These are phyloP conservation scores for Fusarium dimerum DNA, from an alignment of 2,329 filamentous ascomycete genomes.

Conservation along the genomic window DNA sequence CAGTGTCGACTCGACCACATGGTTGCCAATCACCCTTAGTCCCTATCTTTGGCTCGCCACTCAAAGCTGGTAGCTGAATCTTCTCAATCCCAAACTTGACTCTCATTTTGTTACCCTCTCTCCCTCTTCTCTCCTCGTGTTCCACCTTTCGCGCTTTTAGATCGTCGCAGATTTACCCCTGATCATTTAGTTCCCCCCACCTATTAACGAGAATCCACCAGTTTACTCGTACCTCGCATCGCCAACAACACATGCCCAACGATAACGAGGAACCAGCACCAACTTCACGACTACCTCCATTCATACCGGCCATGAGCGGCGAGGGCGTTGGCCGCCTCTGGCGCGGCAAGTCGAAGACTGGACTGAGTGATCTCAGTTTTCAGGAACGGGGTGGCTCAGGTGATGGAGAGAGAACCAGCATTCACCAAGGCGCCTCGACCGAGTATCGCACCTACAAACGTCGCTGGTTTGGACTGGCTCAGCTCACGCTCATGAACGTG, in stretches of 20 bases:
- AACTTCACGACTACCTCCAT: conserved; percentile 4
- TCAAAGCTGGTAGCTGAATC: neutral
- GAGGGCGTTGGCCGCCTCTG: conserved; percentile 29
- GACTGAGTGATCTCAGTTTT: conserved; percentile 31
- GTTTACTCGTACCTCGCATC: neutral
- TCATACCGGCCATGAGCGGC: conserved; percentile 20
- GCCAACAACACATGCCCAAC: conserved; percentile 4
- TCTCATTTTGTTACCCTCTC: neutral
- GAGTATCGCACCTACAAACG: conserved; percentile 68
- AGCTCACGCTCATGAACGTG: conserved; percentile 86
- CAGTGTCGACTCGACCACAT: neutral
- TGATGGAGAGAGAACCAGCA: conserved; percentile 25
- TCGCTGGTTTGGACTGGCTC: conserved; percentile 83
- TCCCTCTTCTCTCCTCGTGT: neutral
- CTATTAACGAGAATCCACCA: neutral
- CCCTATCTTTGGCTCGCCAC: neutral
- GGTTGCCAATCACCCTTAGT: neutral
- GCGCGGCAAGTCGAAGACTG: conserved; percentile 31
- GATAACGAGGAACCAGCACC: conserved; percentile 4
- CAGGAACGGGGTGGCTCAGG: conserved; percentile 24
- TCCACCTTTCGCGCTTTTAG: neutral
- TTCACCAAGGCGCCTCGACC: conserved; percentile 30
- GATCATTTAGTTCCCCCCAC: neutral
- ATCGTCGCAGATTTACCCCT: neutral
- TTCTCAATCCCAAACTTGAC: neutral